These are phyloP conservation scores for Parachaetomium inaequale DNA, from an alignment of 495 filamentous ascomycete genomes.

Conservation along the genomic window DNA sequence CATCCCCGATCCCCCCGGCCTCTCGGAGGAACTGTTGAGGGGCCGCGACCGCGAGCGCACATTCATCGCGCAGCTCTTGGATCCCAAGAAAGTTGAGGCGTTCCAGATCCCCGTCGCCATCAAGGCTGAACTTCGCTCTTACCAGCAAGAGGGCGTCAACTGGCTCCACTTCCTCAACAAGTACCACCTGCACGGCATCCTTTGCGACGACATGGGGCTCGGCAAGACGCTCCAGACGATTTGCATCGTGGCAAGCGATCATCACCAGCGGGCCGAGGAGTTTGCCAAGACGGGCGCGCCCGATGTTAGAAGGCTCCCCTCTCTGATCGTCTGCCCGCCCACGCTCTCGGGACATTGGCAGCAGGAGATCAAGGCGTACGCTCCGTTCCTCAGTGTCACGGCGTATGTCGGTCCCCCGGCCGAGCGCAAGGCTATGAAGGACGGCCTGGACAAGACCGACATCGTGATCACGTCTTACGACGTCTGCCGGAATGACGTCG, in stretches of 20 bases:
- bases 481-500: constrained; percentile 89
- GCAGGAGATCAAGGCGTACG: constrained; percentile 91
- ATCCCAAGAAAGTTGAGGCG: constrained; percentile 89
- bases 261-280: constrained; percentile 88
- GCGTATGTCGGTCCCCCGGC: constrained; percentile 86
- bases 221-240: constrained; percentile 96
- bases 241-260: constrained; percentile 96
- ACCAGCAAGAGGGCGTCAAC: constrained; percentile 98
- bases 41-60: constrained; percentile 90
- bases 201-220: constrained; percentile 98
- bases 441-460: constrained; percentile 69
- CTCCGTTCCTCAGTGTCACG: constrained; percentile 83
- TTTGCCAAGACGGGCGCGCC: constrained; percentile 71
- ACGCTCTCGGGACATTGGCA: constrained; percentile 99
- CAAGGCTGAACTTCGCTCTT: constrained; percentile 90
- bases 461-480: constrained; percentile 97
- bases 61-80: constrained; percentile 94
- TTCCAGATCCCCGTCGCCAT: constrained; percentile 94
- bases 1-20: constrained; percentile 91
- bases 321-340: constrained; percentile 91
- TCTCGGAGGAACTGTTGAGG: constrained; percentile 80
- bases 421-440: constrained; percentile 67
- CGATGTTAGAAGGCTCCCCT: constrained; percentile 77
- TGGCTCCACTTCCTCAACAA: constrained; percentile 98
- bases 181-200: constrained; percentile 95